Evolutionary conservation across 1,284 basidiomycete genomes (phyloP), one percentile per base, ranked within the genome.

Genomic region (Cutaneotrichosporon mucoides): DNA sequence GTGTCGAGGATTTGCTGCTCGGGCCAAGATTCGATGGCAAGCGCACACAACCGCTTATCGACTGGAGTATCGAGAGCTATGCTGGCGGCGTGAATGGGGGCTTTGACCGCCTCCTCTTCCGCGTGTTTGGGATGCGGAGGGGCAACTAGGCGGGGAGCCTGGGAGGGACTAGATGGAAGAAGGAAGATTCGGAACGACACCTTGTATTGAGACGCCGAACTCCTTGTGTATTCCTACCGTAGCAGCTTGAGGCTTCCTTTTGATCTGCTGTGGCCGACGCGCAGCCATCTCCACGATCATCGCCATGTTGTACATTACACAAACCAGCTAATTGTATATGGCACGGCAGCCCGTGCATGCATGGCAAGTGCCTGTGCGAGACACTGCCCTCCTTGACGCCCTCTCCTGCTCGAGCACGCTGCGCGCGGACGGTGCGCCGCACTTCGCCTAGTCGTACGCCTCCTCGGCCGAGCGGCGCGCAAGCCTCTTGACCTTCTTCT

Each of bases 401-500:
- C 24, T 24, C 24, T 24, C 24, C 24, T 24, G 24, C 24, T 24
- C 24, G 24, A 24, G 24, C 24, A 24, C 24, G 24, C 24, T 24
- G 24, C 24, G 24, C 24, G 24, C 24, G 24, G 24, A 24, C 24
- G 24, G 24, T 24, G 24, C 24, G 24, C 24, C 24, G 24, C 24
- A 24, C 24, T 24, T 24, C 38, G 49, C 38, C 41, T 73, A 89
- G 67, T 90, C 88, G 70, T 84, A 90, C 2, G 85, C 88, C 72
- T 92, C 91, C 74, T 97, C 93, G 13, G 91, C 91, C 67, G 87
- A 89, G 75, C 83, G 82, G 61, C 92, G 84, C 41, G 85, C 92
- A 61, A 97, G 80, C 63, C 89, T 84, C 70, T 92, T 86, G 57
- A 97, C 93, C 77, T 90, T 92, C 87, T 93, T 96, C 85, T 85